Base-by-base conservation (phyloP, 495 filamentous ascomycete genomes). In the Opeltia flavorubescens region DNA sequence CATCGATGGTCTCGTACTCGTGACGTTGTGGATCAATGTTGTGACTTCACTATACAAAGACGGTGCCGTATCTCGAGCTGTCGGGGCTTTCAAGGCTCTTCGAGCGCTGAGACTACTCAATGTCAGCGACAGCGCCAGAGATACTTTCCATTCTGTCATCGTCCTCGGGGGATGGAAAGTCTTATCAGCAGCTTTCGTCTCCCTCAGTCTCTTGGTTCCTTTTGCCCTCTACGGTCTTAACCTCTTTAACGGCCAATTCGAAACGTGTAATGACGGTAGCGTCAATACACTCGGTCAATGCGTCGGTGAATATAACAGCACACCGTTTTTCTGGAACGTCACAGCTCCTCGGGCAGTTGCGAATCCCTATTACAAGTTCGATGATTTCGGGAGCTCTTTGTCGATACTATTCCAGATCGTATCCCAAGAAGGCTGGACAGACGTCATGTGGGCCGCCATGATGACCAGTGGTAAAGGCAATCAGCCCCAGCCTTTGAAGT, bases 371-470 rank as follows among this genome's bases (percentile, higher is more conserved):
- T 96, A 83, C 62, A 81, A 81, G 63, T 99, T 99, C 59, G 91
- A 99, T 58, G 81, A 88, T 59, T 99, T 99, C 55, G 86, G 83
- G 20, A 74, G 83, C 42, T 84, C 89, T 3, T 69, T 95, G 26
- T 96, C 94, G 66, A 91, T 94, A 46, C 81, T 99, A 43, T 99
- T 99, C 68, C 89, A 96, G 60, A 95, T 99, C 64, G 93, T 99
- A 13, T 95, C 89, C 23, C 89, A 96, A 56, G 91, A 99, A 72
- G 91, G 91, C 6, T 99, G 91, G 91, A 78, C 79, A 8, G 86
- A 89, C 59, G 91, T 95, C 0, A 88, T 91, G 65, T 84, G 81
- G 62, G 74, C 72, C 26, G 86, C 80, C 2, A 80, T 93, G 69
- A 76, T 72, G 29, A 93, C 95, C 47, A 85, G 77, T n/a, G 86